Evolutionary conservation across 352 stramenopile species (phyloP).

Genomic region (Phytophthora palmivora): DNA sequence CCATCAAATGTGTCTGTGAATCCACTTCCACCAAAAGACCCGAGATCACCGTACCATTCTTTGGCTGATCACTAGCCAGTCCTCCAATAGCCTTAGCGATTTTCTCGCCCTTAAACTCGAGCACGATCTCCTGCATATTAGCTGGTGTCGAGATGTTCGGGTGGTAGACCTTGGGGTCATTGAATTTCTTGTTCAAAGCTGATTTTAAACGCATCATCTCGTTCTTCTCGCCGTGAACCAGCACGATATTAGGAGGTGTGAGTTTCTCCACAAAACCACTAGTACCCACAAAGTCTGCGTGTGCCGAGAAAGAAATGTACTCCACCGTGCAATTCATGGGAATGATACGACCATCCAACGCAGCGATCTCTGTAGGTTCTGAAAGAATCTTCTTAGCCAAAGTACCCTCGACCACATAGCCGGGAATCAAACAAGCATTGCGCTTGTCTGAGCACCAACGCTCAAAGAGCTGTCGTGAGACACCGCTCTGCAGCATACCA

Average conservation of each 20-base stretch:
- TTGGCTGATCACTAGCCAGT: slow-evolving; percentile 71
- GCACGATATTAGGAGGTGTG: slow-evolving; percentile 93
- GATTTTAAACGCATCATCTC: slow-evolving; percentile 97
- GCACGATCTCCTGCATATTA: slow-evolving; percentile 89
- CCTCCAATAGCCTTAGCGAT: slow-evolving; percentile 88
- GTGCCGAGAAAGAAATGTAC: slow-evolving; percentile 98
- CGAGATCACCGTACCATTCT: slow-evolving; percentile 82
- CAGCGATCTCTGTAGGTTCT: slow-evolving; percentile 95
- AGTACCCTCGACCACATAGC: slow-evolving; percentile 99
- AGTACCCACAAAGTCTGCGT: slow-evolving; percentile 98
- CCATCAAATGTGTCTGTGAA: slow-evolving; percentile 86
- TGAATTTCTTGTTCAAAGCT: slow-evolving; percentile 91
- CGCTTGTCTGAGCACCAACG: slow-evolving; percentile 97
- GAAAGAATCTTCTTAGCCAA: slow-evolving; percentile 97
- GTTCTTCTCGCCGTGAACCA: slow-evolving; percentile 98
- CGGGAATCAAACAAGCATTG: slow-evolving; percentile 99
- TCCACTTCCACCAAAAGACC: slow-evolving; percentile 88
- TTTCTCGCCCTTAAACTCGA: slow-evolving; percentile 91
- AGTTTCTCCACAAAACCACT: slow-evolving; percentile 96
- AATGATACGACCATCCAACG: slow-evolving; percentile 93
- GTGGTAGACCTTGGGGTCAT: slow-evolving; percentile 87
- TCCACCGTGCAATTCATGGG: slow-evolving; percentile 96
- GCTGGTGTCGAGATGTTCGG: slow-evolving; percentile 84
- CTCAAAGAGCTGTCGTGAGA: slow-evolving; percentile 98
- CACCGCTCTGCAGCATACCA: slow-evolving; percentile 98